Evolutionary conservation across 306 rosid genomes (phyloP).

Genomic region (apple (Malus domestica)): DNA sequence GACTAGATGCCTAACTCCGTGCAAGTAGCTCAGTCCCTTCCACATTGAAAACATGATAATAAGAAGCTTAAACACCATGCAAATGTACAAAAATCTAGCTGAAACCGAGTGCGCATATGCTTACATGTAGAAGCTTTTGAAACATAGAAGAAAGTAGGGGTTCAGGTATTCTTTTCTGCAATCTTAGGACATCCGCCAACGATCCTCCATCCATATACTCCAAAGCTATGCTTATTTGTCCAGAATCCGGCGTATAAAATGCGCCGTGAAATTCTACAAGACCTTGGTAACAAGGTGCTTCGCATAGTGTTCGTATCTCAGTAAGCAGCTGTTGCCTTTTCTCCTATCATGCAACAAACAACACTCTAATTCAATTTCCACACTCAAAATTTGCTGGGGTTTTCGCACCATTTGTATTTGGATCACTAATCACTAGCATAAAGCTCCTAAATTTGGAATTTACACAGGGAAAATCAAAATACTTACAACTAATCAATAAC

Average conservation of each 20-base stretch:
- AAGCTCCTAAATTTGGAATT: neutral
- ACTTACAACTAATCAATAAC: neutral
- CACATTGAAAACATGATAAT: conserved; percentile 7
- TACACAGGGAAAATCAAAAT: neutral
- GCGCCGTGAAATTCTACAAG: conserved; percentile 98
- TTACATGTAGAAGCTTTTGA: conserved; percentile 78
- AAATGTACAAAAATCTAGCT: neutral
- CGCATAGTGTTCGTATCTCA: conserved; percentile 89
- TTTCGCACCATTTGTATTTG: neutral
- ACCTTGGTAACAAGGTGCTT: conserved; percentile 89
- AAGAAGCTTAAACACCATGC: conserved; percentile 2
- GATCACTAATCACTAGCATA: neutral
- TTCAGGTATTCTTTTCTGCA: conserved; percentile 65
- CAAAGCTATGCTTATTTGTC: conserved; percentile 95
- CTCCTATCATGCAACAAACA: conserved; percentile 39
- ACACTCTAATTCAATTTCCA: neutral
- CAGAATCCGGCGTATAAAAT: conserved; percentile 93
- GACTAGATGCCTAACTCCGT: conserved; percentile 82
- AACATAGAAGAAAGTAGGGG: conserved; percentile 81
- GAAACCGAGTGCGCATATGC: neutral
- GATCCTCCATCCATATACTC: conserved; percentile 99
- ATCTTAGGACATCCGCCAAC: conserved; percentile 68
- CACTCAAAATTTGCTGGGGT: neutral
- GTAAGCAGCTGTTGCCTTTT: conserved; percentile 96
- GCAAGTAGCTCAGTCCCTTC: conserved; percentile 89